Conservation (phyloP, 2,329 filamentous ascomycete genomes). For the Coniochaeta sp. region DNA sequence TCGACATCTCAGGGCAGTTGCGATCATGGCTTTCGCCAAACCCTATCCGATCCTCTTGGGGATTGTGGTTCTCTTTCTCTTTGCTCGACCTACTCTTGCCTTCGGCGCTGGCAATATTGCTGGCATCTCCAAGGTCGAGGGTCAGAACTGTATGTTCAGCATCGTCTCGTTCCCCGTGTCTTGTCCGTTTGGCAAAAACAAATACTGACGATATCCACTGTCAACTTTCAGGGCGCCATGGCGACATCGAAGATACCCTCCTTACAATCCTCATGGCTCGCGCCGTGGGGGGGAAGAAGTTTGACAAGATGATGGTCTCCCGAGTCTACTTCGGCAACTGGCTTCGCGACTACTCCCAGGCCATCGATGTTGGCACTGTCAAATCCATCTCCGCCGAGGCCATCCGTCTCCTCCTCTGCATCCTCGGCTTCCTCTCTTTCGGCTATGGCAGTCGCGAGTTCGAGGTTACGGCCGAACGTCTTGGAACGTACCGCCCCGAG, state of each 20-base stretch:
- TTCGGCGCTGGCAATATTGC: conserved; percentile 90
- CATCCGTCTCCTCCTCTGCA: conserved; percentile 81
- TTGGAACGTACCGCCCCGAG: conserved; percentile 75
- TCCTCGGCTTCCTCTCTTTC: conserved; percentile 85
- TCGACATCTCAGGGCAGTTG: not conserved
- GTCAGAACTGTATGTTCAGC: conserved; percentile 62
- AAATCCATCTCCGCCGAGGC: conserved; percentile 87
- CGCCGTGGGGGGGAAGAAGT: conserved; percentile 66
- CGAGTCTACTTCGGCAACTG: conserved; percentile 96
- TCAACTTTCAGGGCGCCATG: conserved; percentile 58
- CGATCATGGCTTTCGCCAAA: conserved; percentile 40
- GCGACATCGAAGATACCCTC: conserved; percentile 88
- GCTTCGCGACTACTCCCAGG: conserved; percentile 89
- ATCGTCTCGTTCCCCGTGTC: not conserved
- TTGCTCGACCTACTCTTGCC: conserved; percentile 62
- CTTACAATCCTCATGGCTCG: conserved; percentile 61
- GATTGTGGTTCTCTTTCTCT: conserved; percentile 55
- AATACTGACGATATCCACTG: not conserved
- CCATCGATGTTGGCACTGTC: conserved; percentile 86
- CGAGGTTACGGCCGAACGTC: conserved; percentile 70
- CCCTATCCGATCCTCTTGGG: conserved; percentile 44
- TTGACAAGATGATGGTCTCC: conserved; percentile 79
- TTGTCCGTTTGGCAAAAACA: not conserved
- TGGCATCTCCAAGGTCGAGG: conserved; percentile 71
- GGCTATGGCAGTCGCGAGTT: conserved; percentile 80